A percentile compares a stretch with the other conserved stretches of the same genome.
Evolutionary conservation across 805 yeast species (phyloP).

Genomic region (Wickerhamomyces chaumierensis): DNA sequence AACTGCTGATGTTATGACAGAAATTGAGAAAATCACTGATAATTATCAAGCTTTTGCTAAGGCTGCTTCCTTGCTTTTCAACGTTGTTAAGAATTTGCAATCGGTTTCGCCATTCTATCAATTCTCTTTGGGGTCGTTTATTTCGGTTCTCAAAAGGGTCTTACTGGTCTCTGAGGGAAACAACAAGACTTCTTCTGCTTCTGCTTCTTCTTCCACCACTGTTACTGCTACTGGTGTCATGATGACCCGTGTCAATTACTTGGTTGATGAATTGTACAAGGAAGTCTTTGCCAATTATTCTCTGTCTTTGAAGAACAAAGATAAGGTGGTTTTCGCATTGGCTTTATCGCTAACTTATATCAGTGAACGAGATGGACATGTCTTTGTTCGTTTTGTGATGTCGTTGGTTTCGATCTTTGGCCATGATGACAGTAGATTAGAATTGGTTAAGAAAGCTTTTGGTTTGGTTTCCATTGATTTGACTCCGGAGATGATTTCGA

Average conservation of each 20-base stretch:
- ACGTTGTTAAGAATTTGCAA: conserved; percentile 31
- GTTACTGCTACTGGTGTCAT: too few relatives aligned
- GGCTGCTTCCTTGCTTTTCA: conserved; percentile 40
- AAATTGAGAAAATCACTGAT: conserved; percentile 37
- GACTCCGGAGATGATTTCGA: background rate
- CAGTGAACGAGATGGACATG: conserved; percentile 10
- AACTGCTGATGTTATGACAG: conserved; percentile 40
- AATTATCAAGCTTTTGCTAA: conserved; percentile 44
- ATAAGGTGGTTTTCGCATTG: conserved; percentile 22
- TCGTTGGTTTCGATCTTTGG: conserved; percentile 1
- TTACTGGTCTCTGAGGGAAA: too few relatives aligned
- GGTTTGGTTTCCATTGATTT: conserved; percentile 3
- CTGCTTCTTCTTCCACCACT: background rate
- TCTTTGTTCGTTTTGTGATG: conserved; percentile 7
- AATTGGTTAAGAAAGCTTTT: conserved; percentile 6
- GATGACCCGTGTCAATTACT: conserved; percentile 16
- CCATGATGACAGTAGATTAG: background rate
- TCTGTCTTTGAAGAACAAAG: conserved; percentile 27
- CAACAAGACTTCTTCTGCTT: background rate
- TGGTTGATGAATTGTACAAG: conserved; percentile 30
- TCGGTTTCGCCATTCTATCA: conserved; percentile 43
- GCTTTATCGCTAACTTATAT: conserved; percentile 23
- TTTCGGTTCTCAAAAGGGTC: conserved; percentile 23
- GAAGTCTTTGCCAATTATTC: conserved; percentile 35
- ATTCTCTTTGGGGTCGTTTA: conserved; percentile 38